These are phyloP conservation scores for Dichomitus squalens DNA, from an alignment of 1,284 basidiomycete genomes.

Conservation along the genomic window DNA sequence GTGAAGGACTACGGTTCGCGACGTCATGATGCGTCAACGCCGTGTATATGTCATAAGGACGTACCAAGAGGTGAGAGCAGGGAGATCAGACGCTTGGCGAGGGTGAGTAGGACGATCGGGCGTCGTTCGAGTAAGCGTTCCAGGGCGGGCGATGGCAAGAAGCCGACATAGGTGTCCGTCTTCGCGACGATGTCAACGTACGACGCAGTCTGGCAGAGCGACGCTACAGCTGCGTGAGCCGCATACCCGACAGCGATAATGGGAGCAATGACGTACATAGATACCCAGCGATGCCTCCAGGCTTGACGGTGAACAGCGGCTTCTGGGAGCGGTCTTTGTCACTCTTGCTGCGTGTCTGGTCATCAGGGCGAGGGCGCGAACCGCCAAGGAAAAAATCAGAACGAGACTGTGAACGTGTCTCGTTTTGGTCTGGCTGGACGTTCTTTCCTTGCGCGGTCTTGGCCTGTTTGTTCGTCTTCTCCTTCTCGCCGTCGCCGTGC, in stretches of 20 bases:
- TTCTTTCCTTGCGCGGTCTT: constrained; percentile 21
- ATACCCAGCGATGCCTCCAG: constrained; percentile 98
- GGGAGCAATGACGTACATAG: constrained; percentile 54
- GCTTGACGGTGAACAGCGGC: constrained; percentile 91
- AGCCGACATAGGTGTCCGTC: constrained; percentile 96
- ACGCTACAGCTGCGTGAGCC: constrained; percentile 53
- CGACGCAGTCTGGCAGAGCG: constrained; percentile 88
- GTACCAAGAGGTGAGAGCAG: constrained; percentile 88
- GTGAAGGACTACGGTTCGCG: constrained; percentile 74
- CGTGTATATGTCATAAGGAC: constrained; percentile 14
- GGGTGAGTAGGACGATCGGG: constrained; percentile 92
- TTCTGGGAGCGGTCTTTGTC: constrained; percentile 40
- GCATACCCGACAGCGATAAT: too few species aligned
- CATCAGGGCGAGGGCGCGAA: constrained; percentile 2
- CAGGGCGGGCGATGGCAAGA: constrained; percentile 86
- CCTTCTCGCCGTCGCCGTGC: constrained; percentile 23
- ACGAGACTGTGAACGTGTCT: constrained; percentile 7
- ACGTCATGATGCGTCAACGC: neutral
- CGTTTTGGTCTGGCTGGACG: constrained; percentile 6
- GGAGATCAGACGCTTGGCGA: constrained; percentile 96
- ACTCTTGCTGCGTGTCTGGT: neutral
- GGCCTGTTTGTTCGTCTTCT: constrained; percentile 12
- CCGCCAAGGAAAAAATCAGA: constrained; percentile 6
- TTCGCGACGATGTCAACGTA: constrained; percentile 97
- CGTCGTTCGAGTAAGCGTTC: constrained; percentile 91